A percentile compares a stretch with the other conserved stretches of the same genome.
These are phyloP conservation scores for Raffaelea arxii DNA, from an alignment of 2,329 filamentous ascomycete genomes.

Conservation along the genomic window DNA sequence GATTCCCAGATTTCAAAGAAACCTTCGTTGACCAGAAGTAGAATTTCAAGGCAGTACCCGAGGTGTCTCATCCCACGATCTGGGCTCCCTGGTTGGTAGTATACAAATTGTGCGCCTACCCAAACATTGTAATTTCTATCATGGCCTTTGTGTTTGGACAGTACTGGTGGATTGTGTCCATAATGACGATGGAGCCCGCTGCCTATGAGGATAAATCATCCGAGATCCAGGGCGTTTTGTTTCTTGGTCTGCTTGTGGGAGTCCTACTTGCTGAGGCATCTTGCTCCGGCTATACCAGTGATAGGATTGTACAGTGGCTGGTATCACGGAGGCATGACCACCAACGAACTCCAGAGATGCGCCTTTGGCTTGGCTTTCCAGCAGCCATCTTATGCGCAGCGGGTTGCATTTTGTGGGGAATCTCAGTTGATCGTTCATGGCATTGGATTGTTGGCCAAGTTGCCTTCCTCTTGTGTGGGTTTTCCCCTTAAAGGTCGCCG, in stretches of 20 bases:
- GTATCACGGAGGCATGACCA: constrained; percentile 27
- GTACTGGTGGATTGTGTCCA: constrained; percentile 46
- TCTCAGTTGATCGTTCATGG: constrained; percentile 40
- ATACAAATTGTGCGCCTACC: constrained; percentile 33
- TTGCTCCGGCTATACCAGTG: constrained; percentile 42
- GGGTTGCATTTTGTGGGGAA: constrained; percentile 43
- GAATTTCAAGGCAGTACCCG: constrained; percentile 35
- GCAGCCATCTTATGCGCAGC: constrained; percentile 36
- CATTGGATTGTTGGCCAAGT: constrained; percentile 50
- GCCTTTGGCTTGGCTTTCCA: constrained; percentile 46
- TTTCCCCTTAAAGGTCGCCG: background rate
- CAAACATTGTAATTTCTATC: constrained; percentile 33
- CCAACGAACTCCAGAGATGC: constrained; percentile 38
- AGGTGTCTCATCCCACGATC: constrained; percentile 38
- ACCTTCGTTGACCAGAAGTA: constrained; percentile 30
- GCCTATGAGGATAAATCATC: constrained; percentile 39
- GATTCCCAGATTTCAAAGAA: constrained; percentile 5
- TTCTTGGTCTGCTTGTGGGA: constrained; percentile 43
- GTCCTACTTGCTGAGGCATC: constrained; percentile 40
- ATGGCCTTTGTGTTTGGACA: constrained; percentile 40
- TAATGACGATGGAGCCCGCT: constrained; percentile 43
- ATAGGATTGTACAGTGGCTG: constrained; percentile 36
- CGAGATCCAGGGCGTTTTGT: constrained; percentile 42
- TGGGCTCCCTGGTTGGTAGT: constrained; percentile 34
- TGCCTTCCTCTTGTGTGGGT: constrained; percentile 42